Base-by-base conservation (phyloP, 805 yeast genomes). In the Saccharomyces jurei region DNA sequence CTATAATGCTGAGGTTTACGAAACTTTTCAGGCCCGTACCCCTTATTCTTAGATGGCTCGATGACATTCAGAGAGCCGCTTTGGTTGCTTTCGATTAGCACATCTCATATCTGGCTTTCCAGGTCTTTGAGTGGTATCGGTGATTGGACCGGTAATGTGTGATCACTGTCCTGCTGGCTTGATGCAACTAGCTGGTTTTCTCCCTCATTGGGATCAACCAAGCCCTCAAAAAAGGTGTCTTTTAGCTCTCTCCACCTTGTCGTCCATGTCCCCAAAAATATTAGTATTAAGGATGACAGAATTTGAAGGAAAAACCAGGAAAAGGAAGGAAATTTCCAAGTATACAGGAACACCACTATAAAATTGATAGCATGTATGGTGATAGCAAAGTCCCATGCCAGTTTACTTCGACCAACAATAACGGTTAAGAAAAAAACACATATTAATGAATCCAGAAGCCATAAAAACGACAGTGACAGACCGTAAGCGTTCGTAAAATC, bases 381-480 rank as follows among this genome's bases (percentile, higher is more conserved):
- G n/a, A 92, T 66, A 10, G 96, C 97, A 73, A 94, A 92, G 71
- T 92, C 99, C 87, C 96, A 87, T 0, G 97, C 98, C 50, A 92
- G 74, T 68, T 92, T 94, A 46, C 96, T 87, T 54, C 98, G 76
- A 0, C 98, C 97, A 11, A 92, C 96, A 28, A 92, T 83, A 1
- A 91, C 71, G 0, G 96, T 89, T 65, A 92, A 83, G 65, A 89
- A 89, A 10, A 89, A 69, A 1, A 90, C 96, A 60, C 96, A 86
- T 46, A 94, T 74, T 48, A 94, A 76, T 0, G 97, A 78, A 67
- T 87, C 96, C 50, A 89, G 69, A 14, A 92, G 73, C 98, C 98
- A 92, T 54, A 91, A 69, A 6, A 81, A 68, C 36, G 85, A 79
- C 47, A 92, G 71, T 0, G 87, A 82, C 66, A 90, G 74, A 1